Base-by-base conservation (phyloP, 495 filamentous ascomycete species). In the Penicillium soppii region DNA sequence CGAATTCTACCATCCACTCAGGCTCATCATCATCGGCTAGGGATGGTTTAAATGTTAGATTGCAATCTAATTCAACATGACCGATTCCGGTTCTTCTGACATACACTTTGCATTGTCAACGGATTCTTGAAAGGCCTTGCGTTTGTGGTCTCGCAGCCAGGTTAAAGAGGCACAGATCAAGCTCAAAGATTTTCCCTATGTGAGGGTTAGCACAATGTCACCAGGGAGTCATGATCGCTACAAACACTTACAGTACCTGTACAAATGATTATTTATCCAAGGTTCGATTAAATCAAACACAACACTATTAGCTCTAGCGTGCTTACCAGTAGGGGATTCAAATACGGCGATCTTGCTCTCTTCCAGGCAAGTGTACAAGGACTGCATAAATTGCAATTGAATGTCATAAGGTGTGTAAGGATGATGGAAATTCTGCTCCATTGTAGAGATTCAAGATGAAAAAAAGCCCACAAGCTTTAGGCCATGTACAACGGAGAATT, bases 141-240 rank as follows among this genome's bases (percentile, higher is more conserved):
- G 80, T 68, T 96, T 92, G 68, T 91, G 82, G 56, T 91, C 83
- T 38, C 94, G 87, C 7, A 97, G 76, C 95, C 94, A 98, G 1
- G 94, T 97, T 55, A 98, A 70, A 27, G 94, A 83, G 43, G 85
- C 86, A 71, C 94, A 98, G 55, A 98, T 96, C 17, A 98, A 74
- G 61, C 94, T 97, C 15, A 98, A 67, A 2, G 95, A 97, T 82
- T 98, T 98, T n/a, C 94, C 92, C 85, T 92, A 49, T 8, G 15
- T 13, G 43, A 39, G 47, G 43, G 47, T 54, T 53, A 62, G 36
- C 23, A 25, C 23, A 27, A 40, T 49, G 21, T 36, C 25, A 27
- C 35, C n/a, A n/a, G n/a, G n/a, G n/a, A n/a, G n/a, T n/a, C n/a
- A n/a, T n/a, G n/a, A n/a, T n/a, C n/a, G n/a, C n/a, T n/a, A n/a